These are phyloP conservation scores for Chlamydomonas reinhardtii DNA, from an alignment of 163 green algal genomes.

Conservation along the genomic window DNA sequence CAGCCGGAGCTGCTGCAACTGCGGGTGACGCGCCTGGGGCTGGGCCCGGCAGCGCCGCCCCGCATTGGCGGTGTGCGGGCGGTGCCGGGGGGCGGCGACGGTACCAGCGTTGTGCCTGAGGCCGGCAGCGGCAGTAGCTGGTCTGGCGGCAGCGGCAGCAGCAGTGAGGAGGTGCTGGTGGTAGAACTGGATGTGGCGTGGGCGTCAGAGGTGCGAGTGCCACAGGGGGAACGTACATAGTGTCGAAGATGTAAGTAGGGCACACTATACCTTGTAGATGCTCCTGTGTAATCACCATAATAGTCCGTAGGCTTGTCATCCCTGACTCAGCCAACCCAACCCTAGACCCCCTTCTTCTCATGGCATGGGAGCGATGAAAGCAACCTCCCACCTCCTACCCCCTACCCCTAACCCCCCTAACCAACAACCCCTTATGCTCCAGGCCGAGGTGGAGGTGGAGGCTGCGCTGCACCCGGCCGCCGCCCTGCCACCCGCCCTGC, in stretches of 20 bases:
- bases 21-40: background rate
- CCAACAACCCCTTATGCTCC: too few species aligned
- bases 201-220: conserved; percentile 8
- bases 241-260: too few species aligned
- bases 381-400: background rate
- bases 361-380: too few species aligned
- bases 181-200: conserved; percentile 63
- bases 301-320: too few species aligned
- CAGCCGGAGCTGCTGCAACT: conserved; percentile 21
- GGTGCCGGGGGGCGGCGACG: background rate
- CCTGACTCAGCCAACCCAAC: too few species aligned
- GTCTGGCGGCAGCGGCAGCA: background rate
- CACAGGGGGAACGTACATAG: too few species aligned
- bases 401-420: background rate
- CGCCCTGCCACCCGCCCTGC: background rate
- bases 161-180: conserved; percentile 34
- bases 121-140: background rate
- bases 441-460: background rate
- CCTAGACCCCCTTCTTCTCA: too few species aligned
- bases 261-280: too few species aligned
- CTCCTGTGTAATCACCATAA: too few species aligned
- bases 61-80: conserved; percentile 26
- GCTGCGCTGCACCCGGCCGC: background rate
- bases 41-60: conserved; percentile 25
- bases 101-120: background rate